Percentiles rank a stretch among this genome's conserved stretches.
Evolutionary conservation across 441 rosid species (phyloP).

Genomic region (Erodium texanum): DNA sequence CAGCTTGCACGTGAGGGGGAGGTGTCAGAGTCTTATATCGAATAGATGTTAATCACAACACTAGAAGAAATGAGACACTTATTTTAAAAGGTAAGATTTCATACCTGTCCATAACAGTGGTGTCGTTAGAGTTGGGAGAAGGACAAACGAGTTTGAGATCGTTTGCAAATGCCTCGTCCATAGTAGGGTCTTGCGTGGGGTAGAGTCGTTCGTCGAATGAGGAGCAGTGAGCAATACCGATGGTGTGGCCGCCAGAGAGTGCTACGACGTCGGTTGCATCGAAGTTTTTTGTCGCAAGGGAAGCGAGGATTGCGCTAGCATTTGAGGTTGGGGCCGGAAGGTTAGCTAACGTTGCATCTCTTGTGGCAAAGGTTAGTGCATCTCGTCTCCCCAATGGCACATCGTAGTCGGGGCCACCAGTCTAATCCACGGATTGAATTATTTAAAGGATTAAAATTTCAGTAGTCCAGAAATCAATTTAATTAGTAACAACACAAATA

Average conservation of each 20-base stretch:
- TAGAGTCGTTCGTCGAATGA: constrained; percentile 53
- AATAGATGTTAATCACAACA: too few species aligned
- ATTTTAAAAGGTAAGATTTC: too few species aligned
- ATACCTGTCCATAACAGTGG: constrained; percentile 35
- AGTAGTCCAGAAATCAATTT: too few species aligned
- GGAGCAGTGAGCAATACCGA: constrained; percentile 50
- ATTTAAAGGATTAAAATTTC: too few species aligned
- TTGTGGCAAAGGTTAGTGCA: constrained; percentile 39
- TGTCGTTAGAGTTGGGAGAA: constrained; percentile 25
- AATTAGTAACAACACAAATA: neutral
- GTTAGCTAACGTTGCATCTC: constrained; percentile 36
- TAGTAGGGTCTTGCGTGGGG: constrained; percentile 57
- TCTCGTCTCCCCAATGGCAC: constrained; percentile 78
- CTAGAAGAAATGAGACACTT: too few species aligned
- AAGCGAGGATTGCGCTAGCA: constrained; percentile 30
- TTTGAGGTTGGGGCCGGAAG: constrained; percentile 43
- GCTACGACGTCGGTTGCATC: constrained; percentile 54
- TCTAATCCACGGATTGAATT: too few species aligned
- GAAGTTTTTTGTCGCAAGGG: constrained; percentile 35
- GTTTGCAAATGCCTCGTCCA: constrained; percentile 55
- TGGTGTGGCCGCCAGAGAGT: constrained; percentile 69
- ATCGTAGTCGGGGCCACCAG: constrained; percentile 76
- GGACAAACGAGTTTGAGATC: constrained; percentile 54
- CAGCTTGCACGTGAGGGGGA: too few species aligned
- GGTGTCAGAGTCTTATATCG: too few species aligned